Conservation (phyloP, 306 rosid genomes). For the Herpetospermum pedunculosum region DNA sequence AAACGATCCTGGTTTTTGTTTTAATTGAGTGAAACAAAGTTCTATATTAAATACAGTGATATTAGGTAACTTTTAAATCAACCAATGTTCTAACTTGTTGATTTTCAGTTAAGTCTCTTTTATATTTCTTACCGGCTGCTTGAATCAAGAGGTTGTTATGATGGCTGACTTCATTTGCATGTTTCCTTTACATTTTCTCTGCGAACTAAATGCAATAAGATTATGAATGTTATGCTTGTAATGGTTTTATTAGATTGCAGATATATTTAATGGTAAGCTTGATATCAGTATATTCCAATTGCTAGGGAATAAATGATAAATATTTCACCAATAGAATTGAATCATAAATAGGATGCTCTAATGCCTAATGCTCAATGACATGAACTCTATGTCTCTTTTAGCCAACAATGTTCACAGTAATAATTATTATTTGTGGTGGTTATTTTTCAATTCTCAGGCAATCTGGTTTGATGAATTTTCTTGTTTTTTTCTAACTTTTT, state of each 20-base stretch:
- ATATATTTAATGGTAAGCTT: too few relatives aligned
- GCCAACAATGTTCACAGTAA: neutral
- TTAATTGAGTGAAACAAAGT: too few relatives aligned
- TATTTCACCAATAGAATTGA: neutral
- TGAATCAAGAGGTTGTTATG: neutral
- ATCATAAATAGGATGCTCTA: neutral
- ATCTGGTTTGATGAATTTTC: neutral
- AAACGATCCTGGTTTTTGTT: too few relatives aligned
- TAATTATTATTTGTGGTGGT: neutral
- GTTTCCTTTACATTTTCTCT: neutral
- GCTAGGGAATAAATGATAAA: neutral
- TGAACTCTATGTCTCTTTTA: neutral
- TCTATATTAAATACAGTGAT: too few relatives aligned
- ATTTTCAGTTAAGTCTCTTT: neutral
- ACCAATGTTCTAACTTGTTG: neutral
- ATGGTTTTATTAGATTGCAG: neutral
- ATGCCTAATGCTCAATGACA: neutral
- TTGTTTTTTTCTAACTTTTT: neutral
- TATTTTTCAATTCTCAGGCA: neutral
- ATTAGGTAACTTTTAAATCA: conserved; percentile 35
- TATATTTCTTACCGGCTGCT: neutral
- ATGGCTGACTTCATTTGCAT: neutral
- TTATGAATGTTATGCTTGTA: neutral
- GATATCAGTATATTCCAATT: too few relatives aligned
- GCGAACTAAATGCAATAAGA: neutral